phyloP scores from a whole-genome alignment of 345 rosid species.

The Turnera subulata region DNA sequence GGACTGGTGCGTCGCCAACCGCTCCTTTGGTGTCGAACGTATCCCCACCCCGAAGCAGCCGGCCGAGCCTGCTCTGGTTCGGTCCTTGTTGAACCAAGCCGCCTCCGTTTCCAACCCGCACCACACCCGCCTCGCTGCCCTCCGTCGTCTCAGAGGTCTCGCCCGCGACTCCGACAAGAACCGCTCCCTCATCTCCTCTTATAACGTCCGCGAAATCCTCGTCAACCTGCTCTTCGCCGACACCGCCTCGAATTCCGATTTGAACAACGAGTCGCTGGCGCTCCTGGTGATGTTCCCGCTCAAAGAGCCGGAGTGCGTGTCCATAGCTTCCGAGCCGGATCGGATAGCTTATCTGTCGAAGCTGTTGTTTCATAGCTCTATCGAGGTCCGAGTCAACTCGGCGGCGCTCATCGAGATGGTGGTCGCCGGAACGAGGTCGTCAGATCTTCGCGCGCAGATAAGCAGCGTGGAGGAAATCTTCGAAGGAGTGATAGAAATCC shows the following conservation, averaged over 20 bases:
- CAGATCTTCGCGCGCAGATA: slow-evolving; percentile 57
- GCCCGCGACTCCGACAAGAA: slow-evolving; percentile 92
- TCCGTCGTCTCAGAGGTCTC: slow-evolving; percentile 72
- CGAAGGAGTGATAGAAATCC: slow-evolving; percentile 70
- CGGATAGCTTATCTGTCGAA: slow-evolving; percentile 41
- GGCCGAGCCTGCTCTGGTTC: slow-evolving; percentile 68
- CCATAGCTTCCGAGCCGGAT: slow-evolving; percentile 47
- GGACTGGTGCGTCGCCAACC: slow-evolving; percentile 95
- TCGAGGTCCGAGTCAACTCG: slow-evolving; percentile 70
- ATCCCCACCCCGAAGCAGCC: slow-evolving; percentile 98
- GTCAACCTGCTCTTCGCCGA: slow-evolving; percentile 42
- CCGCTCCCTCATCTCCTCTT: slow-evolving; percentile 55
- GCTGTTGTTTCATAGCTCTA: slow-evolving; percentile 51
- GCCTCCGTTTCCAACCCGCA: slow-evolving; percentile 38
- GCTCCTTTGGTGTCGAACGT: slow-evolving; percentile 68
- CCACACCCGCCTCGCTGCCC: slow-evolving; percentile 60
- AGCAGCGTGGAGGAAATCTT: slow-evolving; percentile 50
- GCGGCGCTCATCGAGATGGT: slow-evolving; percentile 73
- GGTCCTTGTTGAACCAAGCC: slow-evolving; percentile 57
- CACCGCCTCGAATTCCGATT: slow-evolving; percentile 34
- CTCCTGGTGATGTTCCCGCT: slow-evolving; percentile 61
- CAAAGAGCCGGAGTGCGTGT: slow-evolving; percentile 55
- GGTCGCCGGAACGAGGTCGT: slow-evolving; percentile 60
- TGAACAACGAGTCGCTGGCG: slow-evolving; percentile 60
- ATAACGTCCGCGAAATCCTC: slow-evolving; percentile 48